Conservation (phyloP, 2,329 filamentous ascomycete genomes). For the Aspergillus nomiae region DNA sequence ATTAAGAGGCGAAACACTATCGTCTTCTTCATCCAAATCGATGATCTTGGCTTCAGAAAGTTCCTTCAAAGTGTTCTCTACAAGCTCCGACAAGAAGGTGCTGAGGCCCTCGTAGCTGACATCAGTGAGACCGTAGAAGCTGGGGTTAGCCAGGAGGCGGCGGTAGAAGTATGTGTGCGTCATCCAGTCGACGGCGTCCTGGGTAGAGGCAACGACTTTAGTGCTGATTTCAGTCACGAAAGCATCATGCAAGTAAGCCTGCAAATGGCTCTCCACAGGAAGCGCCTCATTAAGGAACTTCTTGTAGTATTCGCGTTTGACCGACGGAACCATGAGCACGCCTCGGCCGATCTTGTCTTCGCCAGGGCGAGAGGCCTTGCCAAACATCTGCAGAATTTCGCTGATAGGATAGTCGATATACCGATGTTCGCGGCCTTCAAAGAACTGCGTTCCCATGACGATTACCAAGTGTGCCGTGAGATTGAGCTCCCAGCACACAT, state of each 20-base stretch:
- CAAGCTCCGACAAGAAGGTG: conserved; percentile 88
- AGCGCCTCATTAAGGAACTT: conserved; percentile 97
- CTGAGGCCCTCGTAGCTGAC: conserved; percentile 92
- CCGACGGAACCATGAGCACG: conserved; percentile 93
- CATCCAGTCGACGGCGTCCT: conserved; percentile 97
- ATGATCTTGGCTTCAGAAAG: conserved; percentile 92
- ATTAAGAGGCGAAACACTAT: conserved; percentile 84
- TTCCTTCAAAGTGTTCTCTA: conserved; percentile 90
- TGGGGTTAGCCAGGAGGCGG: conserved; percentile 89
- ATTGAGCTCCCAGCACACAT: conserved; percentile 95
- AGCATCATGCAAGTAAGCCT: conserved; percentile 88
- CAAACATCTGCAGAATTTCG: conserved; percentile 97
- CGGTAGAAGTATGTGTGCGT: conserved; percentile 99
- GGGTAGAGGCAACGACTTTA: conserved; percentile 90
- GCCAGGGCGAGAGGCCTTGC: conserved; percentile 79
- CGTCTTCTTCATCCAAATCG: conserved; percentile 91
- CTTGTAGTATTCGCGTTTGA: conserved; percentile 97
- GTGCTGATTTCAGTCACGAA: conserved; percentile 98
- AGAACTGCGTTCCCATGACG: conserved; percentile 97
- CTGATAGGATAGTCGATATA: conserved; percentile 96
- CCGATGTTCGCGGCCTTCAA: conserved; percentile 92
- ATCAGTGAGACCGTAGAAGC: conserved; percentile 88
- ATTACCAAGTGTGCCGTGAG: conserved; percentile 86
- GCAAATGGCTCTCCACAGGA: conserved; percentile 91
- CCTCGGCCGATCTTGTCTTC: conserved; percentile 81